These are phyloP conservation scores for Diplosphaera chodatii DNA, from an alignment of 139 green algal species.

Conservation along the genomic window DNA sequence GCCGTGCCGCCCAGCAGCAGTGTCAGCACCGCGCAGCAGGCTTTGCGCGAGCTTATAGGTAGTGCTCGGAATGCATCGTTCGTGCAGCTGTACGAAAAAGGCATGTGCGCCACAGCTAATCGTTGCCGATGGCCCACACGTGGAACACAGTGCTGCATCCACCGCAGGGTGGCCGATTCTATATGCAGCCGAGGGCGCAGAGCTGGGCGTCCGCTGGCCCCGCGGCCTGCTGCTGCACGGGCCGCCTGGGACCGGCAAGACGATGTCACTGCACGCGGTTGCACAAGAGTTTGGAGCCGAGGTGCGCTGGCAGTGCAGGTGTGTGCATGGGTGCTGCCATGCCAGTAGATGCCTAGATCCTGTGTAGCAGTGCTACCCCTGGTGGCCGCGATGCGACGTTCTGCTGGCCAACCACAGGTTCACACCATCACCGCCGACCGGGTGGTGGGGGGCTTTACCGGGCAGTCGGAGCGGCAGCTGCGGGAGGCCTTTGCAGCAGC, in stretches of 20 bases:
- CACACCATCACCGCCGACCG: slow-evolving; percentile 48
- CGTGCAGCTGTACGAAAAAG: no score
- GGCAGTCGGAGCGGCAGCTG: slow-evolving; percentile 82
- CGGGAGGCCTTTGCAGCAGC: slow-evolving; percentile 72
- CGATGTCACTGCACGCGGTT: slow-evolving; percentile 24
- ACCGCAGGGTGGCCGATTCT: slow-evolving; percentile 45
- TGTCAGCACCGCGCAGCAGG: neutral
- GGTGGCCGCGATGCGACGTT: no score
- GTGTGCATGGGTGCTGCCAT: no score
- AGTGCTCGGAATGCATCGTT: neutral
- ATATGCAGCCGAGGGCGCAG: slow-evolving; percentile 28
- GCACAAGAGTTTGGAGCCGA: slow-evolving; percentile 50
- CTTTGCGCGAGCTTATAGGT: neutral
- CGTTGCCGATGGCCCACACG: no score
- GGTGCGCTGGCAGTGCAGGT: neutral
- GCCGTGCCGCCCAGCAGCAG: neutral
- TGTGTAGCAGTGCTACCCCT: no score
- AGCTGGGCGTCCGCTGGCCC: slow-evolving; percentile 54
- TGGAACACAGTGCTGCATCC: neutral
- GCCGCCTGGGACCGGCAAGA: slow-evolving; percentile 48
- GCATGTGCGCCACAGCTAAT: no score
- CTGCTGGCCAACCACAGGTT: slow-evolving; percentile 32
- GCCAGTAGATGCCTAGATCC: no score
- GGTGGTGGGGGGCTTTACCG: slow-evolving; percentile 66
- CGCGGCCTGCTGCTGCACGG: slow-evolving; percentile 47